Conservation (phyloP, 495 filamentous ascomycete genomes). For the Penicillium odoratum region DNA sequence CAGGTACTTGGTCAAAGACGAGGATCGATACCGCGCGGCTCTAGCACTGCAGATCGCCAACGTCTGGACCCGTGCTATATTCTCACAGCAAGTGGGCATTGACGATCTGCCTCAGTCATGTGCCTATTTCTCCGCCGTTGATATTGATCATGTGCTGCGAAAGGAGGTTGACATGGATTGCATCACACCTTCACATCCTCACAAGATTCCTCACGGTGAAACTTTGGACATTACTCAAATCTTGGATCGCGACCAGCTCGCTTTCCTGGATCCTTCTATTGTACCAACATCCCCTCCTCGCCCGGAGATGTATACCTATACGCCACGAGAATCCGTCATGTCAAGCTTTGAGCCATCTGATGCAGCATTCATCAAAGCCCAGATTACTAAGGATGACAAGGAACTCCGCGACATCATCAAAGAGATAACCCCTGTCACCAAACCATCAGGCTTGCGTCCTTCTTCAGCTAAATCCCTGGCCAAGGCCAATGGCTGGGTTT, state of each 20-base stretch:
- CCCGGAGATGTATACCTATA: constrained; percentile 63
- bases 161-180: constrained; percentile 99
- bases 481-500: constrained; percentile 24
- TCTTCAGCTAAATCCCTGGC: constrained; percentile 19
- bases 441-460: constrained; percentile 17
- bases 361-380: constrained; percentile 72
- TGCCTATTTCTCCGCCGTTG: constrained; percentile 93
- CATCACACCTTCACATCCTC: constrained; percentile 80
- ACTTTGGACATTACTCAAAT: constrained; percentile 75
- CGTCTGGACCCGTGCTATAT: constrained; percentile 96
- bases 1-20: constrained; percentile 81
- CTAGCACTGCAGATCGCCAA: constrained; percentile 94
- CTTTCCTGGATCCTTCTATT: constrained; percentile 64
- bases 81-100: constrained; percentile 94
- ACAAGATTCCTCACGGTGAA: constrained; percentile 81
- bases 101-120: constrained; percentile 90
- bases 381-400: constrained; percentile 73
- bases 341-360: constrained; percentile 54
- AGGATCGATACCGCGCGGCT: constrained; percentile 83
- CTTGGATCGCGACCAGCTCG: constrained; percentile 63
- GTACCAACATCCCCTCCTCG: constrained; percentile 52
- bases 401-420: constrained; percentile 75
- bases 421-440: constrained; percentile 37
- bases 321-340: constrained; percentile 77
- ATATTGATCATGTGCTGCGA: constrained; percentile 88